Conservation (phyloP, 176 grass and related monocot species). For the Aegilops umbellulata region DNA sequence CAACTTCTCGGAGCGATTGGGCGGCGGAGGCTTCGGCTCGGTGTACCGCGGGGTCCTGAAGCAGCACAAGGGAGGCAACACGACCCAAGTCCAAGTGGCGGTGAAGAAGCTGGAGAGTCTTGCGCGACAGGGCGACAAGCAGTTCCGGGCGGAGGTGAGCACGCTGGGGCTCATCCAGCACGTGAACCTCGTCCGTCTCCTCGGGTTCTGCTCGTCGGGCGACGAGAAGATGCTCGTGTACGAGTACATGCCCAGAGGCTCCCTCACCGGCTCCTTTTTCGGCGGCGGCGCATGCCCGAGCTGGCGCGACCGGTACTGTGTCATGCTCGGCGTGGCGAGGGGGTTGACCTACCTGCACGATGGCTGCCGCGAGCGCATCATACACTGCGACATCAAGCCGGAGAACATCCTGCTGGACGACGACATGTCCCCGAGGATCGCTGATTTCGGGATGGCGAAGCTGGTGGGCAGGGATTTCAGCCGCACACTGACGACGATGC, state of each 20-base stretch:
- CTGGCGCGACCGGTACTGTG: not conserved
- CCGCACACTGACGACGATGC: conserved; percentile 4
- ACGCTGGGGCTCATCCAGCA: conserved; percentile 20
- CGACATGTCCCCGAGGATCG: not conserved
- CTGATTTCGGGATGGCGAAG: conserved; percentile 19
- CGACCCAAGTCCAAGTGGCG: not conserved
- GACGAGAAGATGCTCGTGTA: conserved; percentile 32
- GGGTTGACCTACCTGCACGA: conserved; percentile 12
- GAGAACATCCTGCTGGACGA: conserved; percentile 44
- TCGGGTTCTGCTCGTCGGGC: conserved; percentile 4
- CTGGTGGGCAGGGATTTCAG: conserved; percentile 21
- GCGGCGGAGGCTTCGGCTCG: conserved; percentile 23
- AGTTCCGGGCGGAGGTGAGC: conserved; percentile 18
- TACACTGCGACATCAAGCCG: conserved; percentile 53
- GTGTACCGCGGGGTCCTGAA: conserved; percentile 24
- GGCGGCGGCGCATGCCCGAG: not conserved
- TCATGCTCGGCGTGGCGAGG: conserved; percentile 18
- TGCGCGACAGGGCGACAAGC: not conserved
- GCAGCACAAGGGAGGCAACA: not conserved
- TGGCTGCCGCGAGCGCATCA: conserved; percentile 13
- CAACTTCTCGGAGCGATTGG: conserved; percentile 23
- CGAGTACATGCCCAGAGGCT: conserved; percentile 28
- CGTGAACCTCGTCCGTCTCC: conserved; percentile 26
- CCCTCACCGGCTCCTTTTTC: not conserved
- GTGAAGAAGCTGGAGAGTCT: conserved; percentile 29